phyloP scores from a whole-genome alignment of 2,329 filamentous ascomycete species.

The Botrytis porri region DNA sequence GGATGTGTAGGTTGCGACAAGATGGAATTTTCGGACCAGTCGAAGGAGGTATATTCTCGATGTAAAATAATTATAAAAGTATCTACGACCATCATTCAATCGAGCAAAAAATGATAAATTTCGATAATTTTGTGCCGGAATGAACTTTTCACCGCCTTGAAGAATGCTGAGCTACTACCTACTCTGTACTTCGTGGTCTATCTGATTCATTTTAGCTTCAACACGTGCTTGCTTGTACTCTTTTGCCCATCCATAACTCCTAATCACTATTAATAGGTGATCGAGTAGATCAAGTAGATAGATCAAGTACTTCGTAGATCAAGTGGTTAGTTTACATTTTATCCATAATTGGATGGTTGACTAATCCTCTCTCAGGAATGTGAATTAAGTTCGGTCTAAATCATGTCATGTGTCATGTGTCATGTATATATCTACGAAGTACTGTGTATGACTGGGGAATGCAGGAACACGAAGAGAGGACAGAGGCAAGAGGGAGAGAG shows the following conservation, averaged over 20 bases:
- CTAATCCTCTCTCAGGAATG: background rate
- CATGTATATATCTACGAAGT: background rate
- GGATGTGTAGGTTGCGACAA: background rate
- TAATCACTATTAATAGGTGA: conserved; percentile 11
- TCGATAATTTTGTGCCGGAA: conserved; percentile 15
- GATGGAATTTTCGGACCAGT: background rate
- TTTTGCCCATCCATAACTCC: background rate
- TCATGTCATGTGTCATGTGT: background rate
- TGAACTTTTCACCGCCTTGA: background rate
- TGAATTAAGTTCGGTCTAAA: background rate
- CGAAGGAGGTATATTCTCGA: background rate
- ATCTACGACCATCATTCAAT: background rate
- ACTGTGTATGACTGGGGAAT: conserved; percentile 15
- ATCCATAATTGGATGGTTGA: background rate
- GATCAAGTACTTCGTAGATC: no score
- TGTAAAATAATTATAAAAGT: no score
- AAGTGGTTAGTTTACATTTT: background rate
- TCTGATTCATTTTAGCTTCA: background rate
- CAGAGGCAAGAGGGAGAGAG: background rate
- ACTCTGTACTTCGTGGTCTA: background rate
- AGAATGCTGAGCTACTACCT: background rate
- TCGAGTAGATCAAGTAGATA: background rate
- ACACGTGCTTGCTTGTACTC: background rate
- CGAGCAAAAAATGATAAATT: conserved; percentile 20
- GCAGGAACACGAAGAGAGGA: conserved; percentile 14